phyloP scores from a whole-genome alignment of 1,284 basidiomycete genomes.

The Ganoderma multipileum region DNA sequence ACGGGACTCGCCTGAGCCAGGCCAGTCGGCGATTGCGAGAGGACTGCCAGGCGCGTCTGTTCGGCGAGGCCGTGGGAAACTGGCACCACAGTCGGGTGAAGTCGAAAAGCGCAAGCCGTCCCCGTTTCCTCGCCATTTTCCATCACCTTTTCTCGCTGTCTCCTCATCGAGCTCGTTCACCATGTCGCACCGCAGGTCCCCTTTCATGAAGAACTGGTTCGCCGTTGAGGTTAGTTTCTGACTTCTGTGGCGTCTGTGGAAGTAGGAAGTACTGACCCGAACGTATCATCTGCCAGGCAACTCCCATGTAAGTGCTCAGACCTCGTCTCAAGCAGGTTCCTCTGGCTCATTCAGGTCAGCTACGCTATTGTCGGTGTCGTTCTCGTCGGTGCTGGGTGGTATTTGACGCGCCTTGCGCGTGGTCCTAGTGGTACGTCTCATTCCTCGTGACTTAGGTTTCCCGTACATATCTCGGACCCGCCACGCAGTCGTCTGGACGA shows the following conservation, averaged over 20 bases:
- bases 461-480: neutral
- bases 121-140: constrained; percentile 20
- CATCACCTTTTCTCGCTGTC: constrained; percentile 18
- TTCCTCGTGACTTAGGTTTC: neutral
- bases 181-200: constrained; percentile 39
- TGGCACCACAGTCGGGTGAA: constrained; percentile 23
- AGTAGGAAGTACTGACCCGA: neutral
- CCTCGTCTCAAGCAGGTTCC: neutral
- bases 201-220: constrained; percentile 79
- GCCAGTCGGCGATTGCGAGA: neutral
- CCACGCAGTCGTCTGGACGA: constrained; percentile 77
- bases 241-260: constrained; percentile 5
- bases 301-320: constrained; percentile 69
- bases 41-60: constrained; percentile 27
- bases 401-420: constrained; percentile 71
- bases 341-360: constrained; percentile 44
- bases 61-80: constrained; percentile 32
- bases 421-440: constrained; percentile 68
- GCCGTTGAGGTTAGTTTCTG: constrained; percentile 72
- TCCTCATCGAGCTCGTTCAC: constrained; percentile 15
- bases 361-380: constrained; percentile 75
- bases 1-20: constrained; percentile 18
- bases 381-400: constrained; percentile 74
- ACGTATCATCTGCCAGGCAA: constrained; percentile 54
- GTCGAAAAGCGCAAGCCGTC: constrained; percentile 23